Evolutionary conservation across 2,329 filamentous ascomycete species (phyloP), one percentile per base, ranked within the genome.

Genomic region (Aspergillus clavatus): DNA sequence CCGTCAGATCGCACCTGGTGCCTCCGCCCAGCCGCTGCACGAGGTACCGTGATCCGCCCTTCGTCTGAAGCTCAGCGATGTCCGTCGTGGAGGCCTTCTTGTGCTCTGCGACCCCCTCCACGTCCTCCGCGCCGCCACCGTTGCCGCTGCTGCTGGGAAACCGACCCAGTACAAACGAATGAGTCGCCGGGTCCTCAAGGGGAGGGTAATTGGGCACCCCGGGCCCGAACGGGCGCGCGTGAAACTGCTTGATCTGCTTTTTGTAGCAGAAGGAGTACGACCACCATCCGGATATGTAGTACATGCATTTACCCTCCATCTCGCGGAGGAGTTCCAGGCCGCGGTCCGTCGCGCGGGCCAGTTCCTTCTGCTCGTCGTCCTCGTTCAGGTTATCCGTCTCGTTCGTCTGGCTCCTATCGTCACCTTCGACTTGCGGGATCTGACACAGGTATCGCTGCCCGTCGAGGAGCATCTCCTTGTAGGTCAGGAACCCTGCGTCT

Each of bases 211-310:
- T 68, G 1, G 81, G 79, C 8, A 86, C 80, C 3, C 83, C 83
- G 48, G 83, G 82, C 36, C 81, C 77, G 2, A 82, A 81, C 1
- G 88, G 80, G 47, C 91, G 72, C 36, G 89, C 88, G 65, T 96
- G 90, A 68, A 94, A 96, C 68, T 96, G 90, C 59, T 87, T 86
- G 50, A 96, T 84, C 52, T 91, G 82, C 50, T 84, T 79, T 62
- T 87, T 87, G 70, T 95, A 93, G 74, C 90, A 96, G 67, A 95
- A 95, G 57, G 84, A 86, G 69, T 96, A 96, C 61, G 86, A 93
- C 90, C 90, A 96, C 90, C 90, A 96, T 0, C 90, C 90, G 1
- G 83, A 86, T 53, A 89, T 72, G 64, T 82, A 87, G 72, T 91
- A 95, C 52, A 96, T 79, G 66, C 90, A 96, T 40, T 79, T 78